phyloP scores from a whole-genome alignment of 179 eudicot genomes.

The Drosera spatulata region DNA sequence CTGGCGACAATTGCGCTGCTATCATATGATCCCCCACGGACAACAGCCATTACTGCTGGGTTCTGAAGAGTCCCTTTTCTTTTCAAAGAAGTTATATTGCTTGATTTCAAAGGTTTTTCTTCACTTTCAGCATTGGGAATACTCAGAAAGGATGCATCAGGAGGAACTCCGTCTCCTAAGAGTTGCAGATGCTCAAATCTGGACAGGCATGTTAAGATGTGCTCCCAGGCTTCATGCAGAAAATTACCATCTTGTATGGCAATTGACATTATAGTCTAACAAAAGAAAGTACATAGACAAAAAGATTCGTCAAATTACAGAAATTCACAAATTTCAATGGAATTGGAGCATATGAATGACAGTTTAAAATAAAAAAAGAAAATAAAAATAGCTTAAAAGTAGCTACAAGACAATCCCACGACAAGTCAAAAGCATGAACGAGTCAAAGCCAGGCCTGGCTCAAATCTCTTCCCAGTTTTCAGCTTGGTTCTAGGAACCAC shows the following conservation, averaged over 20 bases:
- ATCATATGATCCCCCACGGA: constrained; percentile 97
- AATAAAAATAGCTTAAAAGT: too few relatives aligned
- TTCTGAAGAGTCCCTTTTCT: constrained; percentile 86
- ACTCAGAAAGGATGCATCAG: constrained; percentile 73
- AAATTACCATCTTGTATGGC: constrained; percentile 95
- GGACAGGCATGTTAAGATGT: constrained; percentile 87
- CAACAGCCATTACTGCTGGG: constrained; percentile 92
- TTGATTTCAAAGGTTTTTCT: constrained; percentile 51
- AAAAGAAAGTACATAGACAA: constrained; percentile 1
- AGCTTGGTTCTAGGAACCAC: too few relatives aligned
- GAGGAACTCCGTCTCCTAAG: constrained; percentile 34
- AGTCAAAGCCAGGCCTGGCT: too few relatives aligned
- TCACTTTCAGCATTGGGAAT: constrained; percentile 60
- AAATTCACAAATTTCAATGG: too few relatives aligned
- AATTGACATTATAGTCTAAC: constrained; percentile 83
- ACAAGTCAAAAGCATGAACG: too few relatives aligned
- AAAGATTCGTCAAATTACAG: too few relatives aligned
- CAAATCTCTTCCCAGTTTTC: too few relatives aligned
- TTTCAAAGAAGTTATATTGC: constrained; percentile 51
- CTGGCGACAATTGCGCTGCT: constrained; percentile 63
- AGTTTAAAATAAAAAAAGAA: too few relatives aligned
- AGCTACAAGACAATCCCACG: too few relatives aligned
- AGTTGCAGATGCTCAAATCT: constrained; percentile 93
- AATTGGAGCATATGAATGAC: too few relatives aligned
- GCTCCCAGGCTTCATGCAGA: constrained; percentile 99